A percentile compares a stretch with the other conserved stretches of the same genome.
Evolutionary conservation across 2,329 filamentous ascomycete species (phyloP).

Genomic region (Apiospora pterosperma): DNA sequence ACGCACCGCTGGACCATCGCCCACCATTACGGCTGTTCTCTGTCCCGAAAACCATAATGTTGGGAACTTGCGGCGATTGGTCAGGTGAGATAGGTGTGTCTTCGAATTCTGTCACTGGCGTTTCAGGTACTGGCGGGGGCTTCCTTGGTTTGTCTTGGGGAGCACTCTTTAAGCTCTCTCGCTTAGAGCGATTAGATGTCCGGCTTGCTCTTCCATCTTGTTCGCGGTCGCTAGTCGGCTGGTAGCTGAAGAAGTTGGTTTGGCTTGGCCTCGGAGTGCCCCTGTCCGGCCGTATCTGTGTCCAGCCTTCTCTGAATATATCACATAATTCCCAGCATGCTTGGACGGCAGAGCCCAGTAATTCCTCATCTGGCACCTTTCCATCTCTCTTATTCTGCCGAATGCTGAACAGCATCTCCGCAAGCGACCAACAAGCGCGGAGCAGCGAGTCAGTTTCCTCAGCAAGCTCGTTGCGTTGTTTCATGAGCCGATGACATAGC

Average conservation of each 20-base stretch:
- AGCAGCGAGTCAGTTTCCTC: conserved; percentile 83
- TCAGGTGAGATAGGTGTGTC: conserved; percentile 83
- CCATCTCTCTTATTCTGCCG: conserved; percentile 77
- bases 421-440: conserved; percentile 82
- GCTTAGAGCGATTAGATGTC: conserved; percentile 51
- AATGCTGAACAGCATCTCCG: conserved; percentile 89
- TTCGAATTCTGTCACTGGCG: conserved; percentile 92
- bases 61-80: conserved; percentile 70
- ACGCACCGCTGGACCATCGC: conserved; percentile 79
- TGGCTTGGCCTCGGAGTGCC: conserved; percentile 82
- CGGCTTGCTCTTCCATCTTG: conserved; percentile 45
- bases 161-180: conserved; percentile 48
- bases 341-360: conserved; percentile 83
- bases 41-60: conserved; percentile 83
- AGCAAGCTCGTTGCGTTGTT: conserved; percentile 74
- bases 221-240: conserved; percentile 46
- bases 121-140: conserved; percentile 66
- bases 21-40: conserved; percentile 40
- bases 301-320: conserved; percentile 90
- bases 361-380: conserved; percentile 72
- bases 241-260: conserved; percentile 61
- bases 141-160: conserved; percentile 48
- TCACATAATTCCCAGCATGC: conserved; percentile 95
- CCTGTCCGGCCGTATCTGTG: conserved; percentile 79
- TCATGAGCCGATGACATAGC: conserved; percentile 93